Conservation (phyloP, 305 asterid species). For the Solanum aculeatissimum region DNA sequence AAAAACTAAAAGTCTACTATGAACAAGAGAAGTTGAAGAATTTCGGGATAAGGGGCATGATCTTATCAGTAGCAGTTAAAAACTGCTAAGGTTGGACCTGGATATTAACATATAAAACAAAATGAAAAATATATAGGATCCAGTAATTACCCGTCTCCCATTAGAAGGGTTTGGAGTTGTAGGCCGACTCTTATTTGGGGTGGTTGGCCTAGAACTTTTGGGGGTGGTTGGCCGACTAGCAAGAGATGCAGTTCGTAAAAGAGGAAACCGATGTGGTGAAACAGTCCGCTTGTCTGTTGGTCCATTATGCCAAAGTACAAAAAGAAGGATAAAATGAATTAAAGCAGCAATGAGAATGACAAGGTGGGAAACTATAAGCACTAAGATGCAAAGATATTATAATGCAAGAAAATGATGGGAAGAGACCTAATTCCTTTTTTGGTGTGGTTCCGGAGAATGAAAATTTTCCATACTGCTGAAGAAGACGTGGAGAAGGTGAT, state of each 20-base stretch:
- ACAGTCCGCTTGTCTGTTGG: constrained; percentile 50
- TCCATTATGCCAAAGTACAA: background rate
- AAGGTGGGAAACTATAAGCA: background rate
- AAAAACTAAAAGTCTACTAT: background rate
- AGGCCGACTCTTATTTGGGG: constrained; percentile 59
- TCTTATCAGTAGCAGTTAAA: background rate
- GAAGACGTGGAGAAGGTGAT: constrained; percentile 42
- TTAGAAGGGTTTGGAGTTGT: constrained; percentile 54
- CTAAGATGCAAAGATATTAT: background rate
- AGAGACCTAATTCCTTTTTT: constrained; percentile 47
- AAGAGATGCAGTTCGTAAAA: constrained; percentile 65
- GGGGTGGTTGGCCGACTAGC: constrained; percentile 56
- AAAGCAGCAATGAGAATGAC: background rate
- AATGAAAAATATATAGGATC: background rate
- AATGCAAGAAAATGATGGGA: background rate
- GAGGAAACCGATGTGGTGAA: constrained; percentile 76
- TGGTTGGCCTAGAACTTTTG: constrained; percentile 52
- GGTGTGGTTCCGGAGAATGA: constrained; percentile 38
- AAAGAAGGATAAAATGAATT: background rate
- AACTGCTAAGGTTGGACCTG: background rate
- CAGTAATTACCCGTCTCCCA: constrained; percentile 40
- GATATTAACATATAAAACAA: background rate
- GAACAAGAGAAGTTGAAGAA: background rate
- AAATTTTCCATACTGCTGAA: constrained; percentile 39
- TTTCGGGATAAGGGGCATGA: background rate